A percentile compares a stretch with the other conserved stretches of the same genome.
Evolutionary conservation across 345 rosid genomes (phyloP).

Genomic region (Geranium brycei): DNA sequence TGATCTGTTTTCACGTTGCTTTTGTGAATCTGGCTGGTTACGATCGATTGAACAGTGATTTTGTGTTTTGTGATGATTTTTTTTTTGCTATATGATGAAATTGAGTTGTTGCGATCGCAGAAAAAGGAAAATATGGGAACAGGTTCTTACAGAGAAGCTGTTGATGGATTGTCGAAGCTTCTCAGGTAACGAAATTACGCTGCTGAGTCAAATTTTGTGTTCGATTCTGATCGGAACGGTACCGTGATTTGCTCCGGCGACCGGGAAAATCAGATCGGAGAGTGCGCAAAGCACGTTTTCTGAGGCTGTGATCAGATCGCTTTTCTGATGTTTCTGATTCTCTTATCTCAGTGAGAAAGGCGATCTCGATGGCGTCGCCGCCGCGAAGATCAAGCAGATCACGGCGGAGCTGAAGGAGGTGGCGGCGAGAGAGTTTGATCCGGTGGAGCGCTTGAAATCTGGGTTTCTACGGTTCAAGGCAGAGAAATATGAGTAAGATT

Average conservation of each 20-base stretch:
- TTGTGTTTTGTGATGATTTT: not conserved
- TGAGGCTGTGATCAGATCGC: too few species aligned
- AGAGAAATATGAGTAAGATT: constrained; percentile 60
- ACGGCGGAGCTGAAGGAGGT: constrained; percentile 59
- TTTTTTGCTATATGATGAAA: not conserved
- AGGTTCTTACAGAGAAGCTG: constrained; percentile 60
- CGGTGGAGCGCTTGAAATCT: constrained; percentile 43
- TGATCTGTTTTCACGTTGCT: not conserved
- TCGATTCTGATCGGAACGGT: not conserved
- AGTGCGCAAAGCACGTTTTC: not conserved
- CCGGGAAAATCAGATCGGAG: not conserved
- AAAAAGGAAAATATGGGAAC: constrained; percentile 49
- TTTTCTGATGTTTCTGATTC: not conserved
- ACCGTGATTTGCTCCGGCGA: too few species aligned
- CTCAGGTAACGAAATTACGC: constrained; percentile 38
- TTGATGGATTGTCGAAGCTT: constrained; percentile 62
- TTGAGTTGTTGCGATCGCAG: not conserved
- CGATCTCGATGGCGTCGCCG: constrained; percentile 60
- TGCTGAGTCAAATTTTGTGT: not conserved
- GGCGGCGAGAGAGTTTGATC: constrained; percentile 29
- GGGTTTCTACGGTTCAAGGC: constrained; percentile 72
- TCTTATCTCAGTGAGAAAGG: constrained; percentile 38
- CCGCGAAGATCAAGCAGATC: constrained; percentile 63
- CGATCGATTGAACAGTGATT: not conserved
- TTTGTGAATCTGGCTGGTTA: too few species aligned